Base-by-base conservation (phyloP, 768 basidiomycete genomes). In the Phylloporus arenicola region DNA sequence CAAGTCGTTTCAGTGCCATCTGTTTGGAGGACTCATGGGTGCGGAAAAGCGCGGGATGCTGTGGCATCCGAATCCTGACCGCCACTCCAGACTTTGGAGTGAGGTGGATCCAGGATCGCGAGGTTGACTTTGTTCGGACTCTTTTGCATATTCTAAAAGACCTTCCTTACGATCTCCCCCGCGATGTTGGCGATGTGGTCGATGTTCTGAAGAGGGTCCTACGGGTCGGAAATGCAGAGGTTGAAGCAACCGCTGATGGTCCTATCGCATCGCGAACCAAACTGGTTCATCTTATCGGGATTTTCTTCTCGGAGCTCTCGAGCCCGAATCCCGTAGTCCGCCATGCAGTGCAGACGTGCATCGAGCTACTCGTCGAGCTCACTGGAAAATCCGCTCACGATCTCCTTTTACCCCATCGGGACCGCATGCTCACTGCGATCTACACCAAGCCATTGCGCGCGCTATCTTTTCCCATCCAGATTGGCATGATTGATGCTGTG, bases 401-500 rank as follows among this genome's bases (percentile, higher is more conserved):
- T 39, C 74, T 98, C n/a, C 74, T 99, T 43, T 72, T 79, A 65
- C 88, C 81, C 14, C 86, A 93, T 59, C 85, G 92, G 42, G 91
- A 93, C 55, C 83, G 92, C 27, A 84, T 98, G 71, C 75, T 98
- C 34, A 80, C 82, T 16, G 81, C 86, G 2, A 93, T 99, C 57
- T 98, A 88, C 71, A 90, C 88, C n/a, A 97, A 98, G 63, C 96
- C 96, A 12, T 78, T 99, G 17, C 79, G 96, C 46, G 96, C 96
- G 0, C 77, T 99, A 22, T 93, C 93, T 2, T 94, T 97, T 65
- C 78, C 86, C 14, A 91, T 92, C 60, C 96, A 98, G 67, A 96
- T 98, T 50, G 96, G 94, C 27, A 93, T 97, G 80, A 92, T 98
- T 52, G 96, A 98, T 60, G 92, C 92, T 16, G 83, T 98, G 52